These are phyloP conservation scores for Pharus latifolius DNA, from an alignment of 176 grass and related monocot species.

Conservation along the genomic window DNA sequence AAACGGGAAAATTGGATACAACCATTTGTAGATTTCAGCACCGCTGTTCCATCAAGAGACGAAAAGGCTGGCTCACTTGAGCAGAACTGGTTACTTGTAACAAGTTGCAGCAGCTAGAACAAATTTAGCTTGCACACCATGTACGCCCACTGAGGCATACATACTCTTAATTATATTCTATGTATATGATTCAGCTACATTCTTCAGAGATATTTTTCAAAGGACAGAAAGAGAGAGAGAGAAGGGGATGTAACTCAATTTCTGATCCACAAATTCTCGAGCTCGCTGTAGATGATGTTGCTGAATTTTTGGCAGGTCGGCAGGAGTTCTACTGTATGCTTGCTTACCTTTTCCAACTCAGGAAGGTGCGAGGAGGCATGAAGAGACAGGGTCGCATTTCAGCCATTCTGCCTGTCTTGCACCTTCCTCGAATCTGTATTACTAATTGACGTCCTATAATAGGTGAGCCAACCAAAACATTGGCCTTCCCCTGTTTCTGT, in stretches of 20 bases:
- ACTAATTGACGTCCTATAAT: background rate
- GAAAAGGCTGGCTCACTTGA: background rate
- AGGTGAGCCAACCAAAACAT: background rate
- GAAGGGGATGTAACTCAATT: background rate
- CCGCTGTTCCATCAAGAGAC: background rate
- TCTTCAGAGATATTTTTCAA: too few relatives aligned
- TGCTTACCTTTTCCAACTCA: too few relatives aligned
- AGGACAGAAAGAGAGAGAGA: background rate
- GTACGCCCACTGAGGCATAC: background rate
- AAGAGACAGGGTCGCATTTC: background rate
- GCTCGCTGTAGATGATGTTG: background rate
- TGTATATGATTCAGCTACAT: background rate
- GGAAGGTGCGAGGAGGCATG: conserved; percentile 3
- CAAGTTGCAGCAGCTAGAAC: too few relatives aligned
- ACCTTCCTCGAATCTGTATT: background rate
- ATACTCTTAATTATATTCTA: background rate
- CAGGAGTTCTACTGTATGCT: conserved; percentile 14
- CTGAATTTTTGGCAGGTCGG: conserved; percentile 8
- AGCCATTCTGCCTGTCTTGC: background rate
- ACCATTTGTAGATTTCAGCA: background rate
- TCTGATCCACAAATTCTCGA: background rate
- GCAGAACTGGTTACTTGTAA: background rate
- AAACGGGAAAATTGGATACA: background rate
- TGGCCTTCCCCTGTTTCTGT: background rate
- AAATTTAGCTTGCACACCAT: background rate